These are phyloP conservation scores for Naganishia liquefaciens DNA, from an alignment of 1,284 basidiomycete species.

Conservation along the genomic window DNA sequence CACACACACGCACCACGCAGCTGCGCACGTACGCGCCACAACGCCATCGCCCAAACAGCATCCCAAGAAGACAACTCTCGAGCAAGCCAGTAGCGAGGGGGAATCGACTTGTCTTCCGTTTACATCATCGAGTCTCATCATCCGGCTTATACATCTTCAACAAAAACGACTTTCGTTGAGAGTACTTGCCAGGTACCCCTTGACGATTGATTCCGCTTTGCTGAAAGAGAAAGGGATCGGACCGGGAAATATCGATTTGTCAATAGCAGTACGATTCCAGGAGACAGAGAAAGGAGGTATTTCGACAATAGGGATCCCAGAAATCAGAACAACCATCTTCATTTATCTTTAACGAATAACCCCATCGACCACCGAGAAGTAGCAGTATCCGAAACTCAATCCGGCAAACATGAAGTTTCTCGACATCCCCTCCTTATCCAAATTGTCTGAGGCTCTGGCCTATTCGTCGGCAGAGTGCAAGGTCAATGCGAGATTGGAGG, in stretches of 20 bases:
- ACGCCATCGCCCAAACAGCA: constrained; percentile 1
- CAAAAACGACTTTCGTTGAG: constrained; percentile 6
- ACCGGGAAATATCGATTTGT: no score
- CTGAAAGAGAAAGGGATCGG: background rate
- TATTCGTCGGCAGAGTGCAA: constrained; percentile 78
- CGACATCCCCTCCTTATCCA: constrained; percentile 75
- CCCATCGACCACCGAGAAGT: background rate
- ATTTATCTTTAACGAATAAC: no score
- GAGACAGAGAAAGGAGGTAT: background rate
- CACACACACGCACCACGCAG: background rate
- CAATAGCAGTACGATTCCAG: background rate
- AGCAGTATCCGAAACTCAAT: background rate
- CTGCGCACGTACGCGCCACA: background rate
- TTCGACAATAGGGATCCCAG: background rate
- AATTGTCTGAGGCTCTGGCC: constrained; percentile 76
- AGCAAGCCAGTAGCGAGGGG: constrained; percentile 30
- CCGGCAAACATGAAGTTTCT: constrained; percentile 79
- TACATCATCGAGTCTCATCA: background rate
- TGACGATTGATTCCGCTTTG: constrained; percentile 6
- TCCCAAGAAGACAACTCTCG: constrained; percentile 26
- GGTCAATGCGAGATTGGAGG: constrained; percentile 90
- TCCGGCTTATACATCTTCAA: background rate
- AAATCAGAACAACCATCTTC: no score
- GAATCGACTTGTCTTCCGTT: constrained; percentile 29
- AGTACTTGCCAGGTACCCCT: constrained; percentile 25